A percentile compares a stretch with the other conserved stretches of the same genome.
Conservation (phyloP, 345 rosid genomes). For the Laguncularia racemosa region DNA sequence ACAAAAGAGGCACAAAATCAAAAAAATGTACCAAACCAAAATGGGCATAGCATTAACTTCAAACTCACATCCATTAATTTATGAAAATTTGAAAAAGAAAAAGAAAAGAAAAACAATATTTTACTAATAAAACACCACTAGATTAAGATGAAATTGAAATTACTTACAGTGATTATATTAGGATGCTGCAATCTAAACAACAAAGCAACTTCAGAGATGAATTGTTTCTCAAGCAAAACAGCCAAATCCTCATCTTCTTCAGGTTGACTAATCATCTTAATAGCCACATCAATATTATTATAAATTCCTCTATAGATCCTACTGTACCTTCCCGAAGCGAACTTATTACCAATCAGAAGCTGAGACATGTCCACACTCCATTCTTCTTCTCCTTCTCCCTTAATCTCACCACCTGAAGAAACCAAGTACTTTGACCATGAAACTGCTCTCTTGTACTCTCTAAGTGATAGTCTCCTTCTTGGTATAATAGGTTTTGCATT, state of each 20-base stretch:
- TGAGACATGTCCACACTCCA: constrained; percentile 88
- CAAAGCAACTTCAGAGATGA: constrained; percentile 66
- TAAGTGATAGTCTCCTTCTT: constrained; percentile 52
- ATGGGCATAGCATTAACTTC: no score
- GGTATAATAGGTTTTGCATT: constrained; percentile 23
- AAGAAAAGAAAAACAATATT: no score
- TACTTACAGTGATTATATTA: constrained; percentile 61
- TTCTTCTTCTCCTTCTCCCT: constrained; percentile 57
- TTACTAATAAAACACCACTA: no score
- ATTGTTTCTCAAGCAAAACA: constrained; percentile 49
- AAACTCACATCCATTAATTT: no score
- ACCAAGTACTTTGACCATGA: constrained; percentile 84
- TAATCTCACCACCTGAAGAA: constrained; percentile 70
- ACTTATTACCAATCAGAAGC: constrained; percentile 56
- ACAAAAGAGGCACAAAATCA: no score
- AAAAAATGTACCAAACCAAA: no score
- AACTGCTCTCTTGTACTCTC: constrained; percentile 61
- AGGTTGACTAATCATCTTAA: constrained; percentile 70
- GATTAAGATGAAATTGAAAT: neutral
- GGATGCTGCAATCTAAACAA: constrained; percentile 51
- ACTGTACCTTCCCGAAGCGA: constrained; percentile 73
- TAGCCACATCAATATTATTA: constrained; percentile 65
- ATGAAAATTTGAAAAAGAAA: no score
- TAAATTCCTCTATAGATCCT: constrained; percentile 74
- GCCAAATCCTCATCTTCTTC: constrained; percentile 69